Base-by-base conservation (phyloP, 2,329 filamentous ascomycete genomes). In the Fusarium piperis region DNA sequence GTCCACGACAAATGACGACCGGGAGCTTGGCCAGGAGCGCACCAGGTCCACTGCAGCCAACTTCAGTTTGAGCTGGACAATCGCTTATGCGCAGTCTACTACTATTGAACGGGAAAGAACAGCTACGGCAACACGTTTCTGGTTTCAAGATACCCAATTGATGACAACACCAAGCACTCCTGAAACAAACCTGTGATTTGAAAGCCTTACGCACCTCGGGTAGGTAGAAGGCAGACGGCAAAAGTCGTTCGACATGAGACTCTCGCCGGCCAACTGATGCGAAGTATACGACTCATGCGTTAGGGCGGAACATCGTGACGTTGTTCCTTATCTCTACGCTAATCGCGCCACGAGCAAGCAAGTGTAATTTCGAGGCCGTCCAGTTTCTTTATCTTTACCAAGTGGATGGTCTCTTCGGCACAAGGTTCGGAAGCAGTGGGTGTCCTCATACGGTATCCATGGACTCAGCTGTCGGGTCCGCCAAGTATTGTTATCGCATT, bases 281-380 rank as follows among this genome's bases (percentile, higher is more conserved):
- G 18, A 46, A 26, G 13, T 38, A 28, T 20, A 33, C 30, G 20
- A 30, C 32, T 58, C 20, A 38, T 33, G 48, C 51, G 48, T 44
- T 36, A 60, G 66, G 23, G 28, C 33, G 55, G 48, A 36, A 53
- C 59, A 32, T 23, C 20, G 41, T 60, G 56, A 60, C 33, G 33
- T n/a, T 46, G 33, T 61, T 57, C 41, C 74, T 76, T 76, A 76
- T 76, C 74, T 72, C 23, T 64, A 39, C 68, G 61, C 71, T 71
- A 74, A 70, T 38, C 41, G 62, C 59, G 65, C 68, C 67, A 73
- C 70, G 65, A 55, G 51, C 59, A 38, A 65, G 39, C 41, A 44
- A 55, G 58, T 44, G 60, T 44, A 16, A 46, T 64, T 62, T 44
- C 15, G 33, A 23, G 13, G 53, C 57, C 39, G 55, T 62, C 15